Base-by-base conservation (phyloP, 163 green algal genomes). In the Coccomyxa subellipsoidea region DNA sequence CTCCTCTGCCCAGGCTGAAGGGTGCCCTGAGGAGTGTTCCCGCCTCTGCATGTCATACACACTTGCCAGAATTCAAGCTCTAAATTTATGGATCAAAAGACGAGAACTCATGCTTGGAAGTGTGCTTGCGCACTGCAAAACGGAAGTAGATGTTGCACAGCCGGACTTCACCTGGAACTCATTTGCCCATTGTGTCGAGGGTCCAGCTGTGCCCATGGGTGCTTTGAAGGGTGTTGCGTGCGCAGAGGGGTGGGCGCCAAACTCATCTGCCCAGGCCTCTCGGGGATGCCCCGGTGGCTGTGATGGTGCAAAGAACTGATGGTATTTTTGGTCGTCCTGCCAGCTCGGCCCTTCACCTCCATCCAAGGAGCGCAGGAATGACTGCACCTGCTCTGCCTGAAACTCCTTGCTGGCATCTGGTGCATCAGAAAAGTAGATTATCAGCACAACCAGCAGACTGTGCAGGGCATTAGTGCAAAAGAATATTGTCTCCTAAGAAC, bases 261-360 rank as follows among this genome's bases (percentile, higher is more conserved):
- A 83, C 69, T 83, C 47, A 34, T 79, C 79, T 47, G 38, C 69
- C 79, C 79, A 83, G n/a, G n/a, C 36, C 29, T 54, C 53, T 53
- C 18, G 70, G 32, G 21, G 70, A 25, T 34, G 59, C 54, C 78
- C 78, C 40, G 12, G 59, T 36, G 36, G 66, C 27, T 73, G 66
- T 73, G 66, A 12, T 36, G 66, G 66, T 8, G 21, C 10, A 23
- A 73, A 18, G 66, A 73, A 73, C 66, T 73, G 18, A 8, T 32
- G 8, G 7, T 73, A 73, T 23, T 73, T 32, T 23, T n/a, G 66
- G n/a, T 73, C 66, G 27, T 73, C 66, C 66, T 34, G 66, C 66
- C 66, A 73, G 7, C 29, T 36, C 8, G 66, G 66, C 29, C 66
- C 66, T 73, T 73, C 66, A 32, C 66, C 66, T 32, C 2, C 7